Percentiles rank a stretch among this genome's conserved stretches.
phyloP scores from a whole-genome alignment of 306 rosid species.

The Abrus precatorius region DNA sequence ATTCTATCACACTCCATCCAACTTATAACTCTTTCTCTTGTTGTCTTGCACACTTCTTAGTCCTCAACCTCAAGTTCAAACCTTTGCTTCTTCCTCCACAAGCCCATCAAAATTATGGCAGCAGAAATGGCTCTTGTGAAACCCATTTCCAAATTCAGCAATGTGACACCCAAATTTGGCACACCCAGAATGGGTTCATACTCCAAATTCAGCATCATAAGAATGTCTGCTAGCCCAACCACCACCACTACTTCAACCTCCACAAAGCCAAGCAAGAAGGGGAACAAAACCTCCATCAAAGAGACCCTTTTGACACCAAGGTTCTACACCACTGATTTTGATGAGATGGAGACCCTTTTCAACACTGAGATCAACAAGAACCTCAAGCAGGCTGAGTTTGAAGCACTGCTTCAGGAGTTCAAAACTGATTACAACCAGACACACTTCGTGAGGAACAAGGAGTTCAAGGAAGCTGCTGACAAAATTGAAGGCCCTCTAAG shows the following conservation, averaged over 20 bases:
- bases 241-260: slow-evolving; percentile 54
- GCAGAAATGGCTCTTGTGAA: slow-evolving; percentile 90
- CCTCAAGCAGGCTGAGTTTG: slow-evolving; percentile 82
- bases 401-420: slow-evolving; percentile 95
- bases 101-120: slow-evolving; percentile 57
- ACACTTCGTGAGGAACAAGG: slow-evolving; percentile 96
- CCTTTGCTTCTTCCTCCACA: not conserved
- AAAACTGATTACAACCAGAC: slow-evolving; percentile 99
- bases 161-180: slow-evolving; percentile 55
- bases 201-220: slow-evolving; percentile 54
- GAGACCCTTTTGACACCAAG: slow-evolving; percentile 95
- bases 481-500: slow-evolving; percentile 83
- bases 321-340: slow-evolving; percentile 97
- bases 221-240: slow-evolving; percentile 65
- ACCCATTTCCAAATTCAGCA: slow-evolving; percentile 79
- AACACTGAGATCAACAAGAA: slow-evolving; percentile 95
- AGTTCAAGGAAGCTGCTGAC: slow-evolving; percentile 98
- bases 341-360: slow-evolving; percentile 98
- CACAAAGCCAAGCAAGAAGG: slow-evolving; percentile 67
- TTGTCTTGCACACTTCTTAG: not conserved
- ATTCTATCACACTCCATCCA: slow-evolving; percentile 51
- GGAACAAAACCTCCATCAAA: slow-evolving; percentile 61
- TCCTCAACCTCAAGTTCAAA: slow-evolving; percentile 3
- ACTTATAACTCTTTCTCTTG: slow-evolving; percentile 12
- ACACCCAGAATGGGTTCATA: slow-evolving; percentile 53